Evolutionary conservation across 164 flowering plant species (phyloP).

Genomic region (Saururus chinensis): DNA sequence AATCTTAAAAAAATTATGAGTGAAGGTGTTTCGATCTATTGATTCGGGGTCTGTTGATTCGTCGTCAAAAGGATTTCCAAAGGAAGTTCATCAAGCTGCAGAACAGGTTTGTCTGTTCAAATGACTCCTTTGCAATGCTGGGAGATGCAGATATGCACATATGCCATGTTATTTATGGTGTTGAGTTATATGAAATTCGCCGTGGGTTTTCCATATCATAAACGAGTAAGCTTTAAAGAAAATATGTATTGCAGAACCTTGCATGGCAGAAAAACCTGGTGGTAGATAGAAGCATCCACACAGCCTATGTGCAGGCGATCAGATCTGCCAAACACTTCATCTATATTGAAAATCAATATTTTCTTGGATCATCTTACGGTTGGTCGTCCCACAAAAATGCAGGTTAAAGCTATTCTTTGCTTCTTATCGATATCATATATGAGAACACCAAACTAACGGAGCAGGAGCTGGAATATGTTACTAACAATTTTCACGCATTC

Average conservation of each 20-base stretch:
- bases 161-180: too few species aligned
- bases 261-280: slow-evolving; percentile 40
- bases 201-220: neutral
- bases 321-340: slow-evolving; percentile 77
- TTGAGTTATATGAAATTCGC: too few species aligned
- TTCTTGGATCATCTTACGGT: slow-evolving; percentile 69
- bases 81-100: neutral
- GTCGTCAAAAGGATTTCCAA: neutral
- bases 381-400: slow-evolving; percentile 76
- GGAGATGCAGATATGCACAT: neutral
- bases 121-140: neutral
- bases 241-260: slow-evolving; percentile 50
- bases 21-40: neutral
- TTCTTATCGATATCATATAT: too few species aligned
- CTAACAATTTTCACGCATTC: neutral
- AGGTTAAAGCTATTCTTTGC: slow-evolving; percentile 26
- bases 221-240: too few species aligned
- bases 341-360: slow-evolving; percentile 60
- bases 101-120: neutral
- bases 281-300: slow-evolving; percentile 75
- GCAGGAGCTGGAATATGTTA: neutral
- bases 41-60: neutral
- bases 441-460: too few species aligned
- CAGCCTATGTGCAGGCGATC: slow-evolving; percentile 72
- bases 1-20: too few species aligned